Evolutionary conservation across 2,329 filamentous ascomycete species (phyloP), one percentile per base, ranked within the genome.

Genomic region (Nannizzia gypsea): DNA sequence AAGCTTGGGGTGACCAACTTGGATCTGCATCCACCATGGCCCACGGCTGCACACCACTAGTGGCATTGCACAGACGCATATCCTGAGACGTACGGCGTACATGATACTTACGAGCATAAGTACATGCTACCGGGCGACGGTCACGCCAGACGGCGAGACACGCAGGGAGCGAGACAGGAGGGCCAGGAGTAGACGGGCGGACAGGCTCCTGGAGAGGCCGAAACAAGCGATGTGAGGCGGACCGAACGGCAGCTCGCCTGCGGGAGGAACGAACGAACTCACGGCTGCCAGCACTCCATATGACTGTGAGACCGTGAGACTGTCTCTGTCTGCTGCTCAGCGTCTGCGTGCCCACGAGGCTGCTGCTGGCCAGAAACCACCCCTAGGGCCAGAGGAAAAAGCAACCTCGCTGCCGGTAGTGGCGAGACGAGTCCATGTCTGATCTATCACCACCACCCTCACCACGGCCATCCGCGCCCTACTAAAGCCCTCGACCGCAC

Each of bases 21-120:
- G 48, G 38, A 42, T 42, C 48, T 26, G 48, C 48, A 54, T 26
- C 48, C 48, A 54, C 48, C 48, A 34, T 17, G 48, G 48, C 48
- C 48, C 26, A 34, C 48, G 26, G 48, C 26, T 54, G 48, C 48
- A 54, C 48, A 54, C 48, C 26, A 54, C 48, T 31, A 54, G 48
- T 54, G 48, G 31, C 11, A 54, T 54, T 17, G 48, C 48, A 54
- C 48, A 34, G 48, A 54, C 48, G 26, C 48, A 54, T 48, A 36
- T 48, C 44, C 44, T 48, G 44, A 26, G 20, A 48, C 44, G 44
- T 48, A 48, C 31, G 20, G 24, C 44, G 44, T 48, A 48, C 20
- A 26, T 26, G 38, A 26, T 48, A 48, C 44, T 15, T 48, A 22
- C 44, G 4, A 15, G 11, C 44, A 48, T 26, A 48, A 9, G 44